Base-by-base conservation (phyloP, 495 filamentous ascomycete species). In the Penicillium samsonianum region DNA sequence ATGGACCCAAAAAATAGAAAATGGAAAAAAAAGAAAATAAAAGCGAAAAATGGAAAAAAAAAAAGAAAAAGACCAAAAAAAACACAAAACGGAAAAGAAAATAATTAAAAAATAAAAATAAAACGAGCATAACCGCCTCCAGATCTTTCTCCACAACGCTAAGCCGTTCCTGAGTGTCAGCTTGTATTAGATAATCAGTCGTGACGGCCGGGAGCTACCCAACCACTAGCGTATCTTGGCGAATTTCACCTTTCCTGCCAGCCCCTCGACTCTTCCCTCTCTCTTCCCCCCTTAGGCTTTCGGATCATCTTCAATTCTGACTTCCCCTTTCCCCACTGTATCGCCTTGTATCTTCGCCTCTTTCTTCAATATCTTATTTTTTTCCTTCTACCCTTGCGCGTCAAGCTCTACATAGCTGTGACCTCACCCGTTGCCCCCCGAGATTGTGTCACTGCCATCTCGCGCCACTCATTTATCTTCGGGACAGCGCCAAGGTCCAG, bases 191-290 rank as follows among this genome's bases (percentile, higher is more conserved):
- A 65, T 68, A 63, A 57, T 67, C 55, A 55, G 49, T 64, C 47
- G 65, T 75, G 68, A 72, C 71, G 70, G 67, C 69, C 65, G 60
- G 63, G 65, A 75, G 71, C 71, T 78, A 64, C 77, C 61, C 73
- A 76, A 76, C 77, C 77, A 78, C 76, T 79, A 79, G 76, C 70
- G 73, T 58, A 47, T 37, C 73, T 79, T 77, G 76, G 73, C 74
- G 66, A 65, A 65, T 65, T 71, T 77, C 71, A 67, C 74, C 70
- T 68, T 75, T 76, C 67, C 66, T 72, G 65, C 68, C 73, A 73
- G 73, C 75, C 77, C 77, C 77, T 78, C 77, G 75, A 78, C 69
- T 70, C 65, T 71, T 65, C 65, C 66, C 63, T 62, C 63, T 63
- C 63, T 66, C 63, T 67, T 66, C 43, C 60, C 57, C 58, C 57